Evolutionary conservation across 2,329 filamentous ascomycete genomes (phyloP).

Genomic region (Colletotrichum sp.): DNA sequence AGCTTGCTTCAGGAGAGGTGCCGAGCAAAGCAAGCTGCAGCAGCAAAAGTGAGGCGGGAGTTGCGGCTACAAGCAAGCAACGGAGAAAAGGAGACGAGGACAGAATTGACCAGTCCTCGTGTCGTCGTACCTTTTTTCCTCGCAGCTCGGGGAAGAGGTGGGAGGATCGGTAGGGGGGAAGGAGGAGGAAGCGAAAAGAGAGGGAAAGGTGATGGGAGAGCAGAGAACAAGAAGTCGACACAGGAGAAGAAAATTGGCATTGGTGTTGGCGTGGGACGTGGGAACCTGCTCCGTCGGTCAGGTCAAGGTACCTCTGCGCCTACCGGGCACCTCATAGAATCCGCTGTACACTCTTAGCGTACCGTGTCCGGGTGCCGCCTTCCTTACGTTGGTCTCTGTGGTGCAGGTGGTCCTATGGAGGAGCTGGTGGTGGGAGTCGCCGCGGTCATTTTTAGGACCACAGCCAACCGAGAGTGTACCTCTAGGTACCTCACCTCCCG

Average conservation of each 20-base stretch:
- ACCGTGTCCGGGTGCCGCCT: not conserved
- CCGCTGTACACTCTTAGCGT: not conserved
- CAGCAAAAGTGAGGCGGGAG: slow-evolving; percentile 15
- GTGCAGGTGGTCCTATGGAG: not conserved
- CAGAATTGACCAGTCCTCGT: slow-evolving; percentile 9
- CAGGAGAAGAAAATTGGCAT: slow-evolving; percentile 23
- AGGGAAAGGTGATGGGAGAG: slow-evolving; percentile 30
- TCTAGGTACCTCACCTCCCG: not conserved
- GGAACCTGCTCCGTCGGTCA: slow-evolving; percentile 20
- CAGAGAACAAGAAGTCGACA: slow-evolving; percentile 30
- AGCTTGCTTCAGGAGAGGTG: slow-evolving; percentile 24
- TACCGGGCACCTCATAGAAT: not conserved
- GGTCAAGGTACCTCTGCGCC: not conserved
- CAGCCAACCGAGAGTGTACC: not conserved
- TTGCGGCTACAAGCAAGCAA: slow-evolving; percentile 19
- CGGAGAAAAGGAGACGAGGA: slow-evolving; percentile 11
- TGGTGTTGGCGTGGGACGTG: slow-evolving; percentile 22
- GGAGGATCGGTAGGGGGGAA: slow-evolving; percentile 17
- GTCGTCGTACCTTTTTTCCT: slow-evolving; percentile 21
- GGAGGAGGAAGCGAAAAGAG: slow-evolving; percentile 20
- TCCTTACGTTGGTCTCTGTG: not conserved
- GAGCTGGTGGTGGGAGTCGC: not conserved
- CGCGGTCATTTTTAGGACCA: not conserved
- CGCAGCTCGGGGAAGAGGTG: slow-evolving; percentile 17
- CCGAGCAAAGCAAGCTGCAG: slow-evolving; percentile 20